Conservation (phyloP, 164 flowering plant species). For the Tinospora cordifolia region DNA sequence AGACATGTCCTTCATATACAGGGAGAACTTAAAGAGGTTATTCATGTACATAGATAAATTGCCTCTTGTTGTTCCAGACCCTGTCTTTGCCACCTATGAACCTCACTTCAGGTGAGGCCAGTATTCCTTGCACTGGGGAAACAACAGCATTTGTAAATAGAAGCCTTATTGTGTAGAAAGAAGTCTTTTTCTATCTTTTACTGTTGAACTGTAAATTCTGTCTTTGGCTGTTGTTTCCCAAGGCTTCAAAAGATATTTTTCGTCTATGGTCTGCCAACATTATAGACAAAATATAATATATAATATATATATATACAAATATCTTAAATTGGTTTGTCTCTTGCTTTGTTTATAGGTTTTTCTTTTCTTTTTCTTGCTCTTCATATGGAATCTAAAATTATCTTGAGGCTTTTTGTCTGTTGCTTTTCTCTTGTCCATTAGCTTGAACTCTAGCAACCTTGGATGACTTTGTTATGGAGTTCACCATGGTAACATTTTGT, state of each 20-base stretch:
- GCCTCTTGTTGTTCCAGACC: constrained; percentile 63
- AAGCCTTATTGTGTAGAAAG: constrained; percentile 10
- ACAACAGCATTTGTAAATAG: constrained; percentile 6
- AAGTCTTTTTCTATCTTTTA: not conserved
- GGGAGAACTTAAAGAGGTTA: constrained; percentile 63
- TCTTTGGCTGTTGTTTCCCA: constrained; percentile 5
- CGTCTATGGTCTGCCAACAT: not conserved
- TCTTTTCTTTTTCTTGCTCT: not conserved
- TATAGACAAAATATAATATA: not conserved
- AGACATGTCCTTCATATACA: constrained; percentile 42
- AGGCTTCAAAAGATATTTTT: constrained; percentile 5
- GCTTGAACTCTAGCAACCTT: not conserved
- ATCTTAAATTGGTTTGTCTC: not conserved
- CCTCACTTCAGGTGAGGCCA: constrained; percentile 34
- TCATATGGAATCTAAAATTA: not conserved
- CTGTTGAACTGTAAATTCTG: constrained; percentile 14
- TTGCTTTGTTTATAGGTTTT: not conserved
- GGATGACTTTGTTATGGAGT: too few species aligned
- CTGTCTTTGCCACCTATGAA: constrained; percentile 38
- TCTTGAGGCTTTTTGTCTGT: not conserved
- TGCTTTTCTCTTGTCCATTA: not conserved
- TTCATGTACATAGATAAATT: constrained; percentile 63
- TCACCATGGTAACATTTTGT: too few species aligned
- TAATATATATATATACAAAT: not conserved
- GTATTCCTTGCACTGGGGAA: not conserved